phyloP scores from a whole-genome alignment of 495 filamentous ascomycete genomes.

The Tuber aestivum region DNA sequence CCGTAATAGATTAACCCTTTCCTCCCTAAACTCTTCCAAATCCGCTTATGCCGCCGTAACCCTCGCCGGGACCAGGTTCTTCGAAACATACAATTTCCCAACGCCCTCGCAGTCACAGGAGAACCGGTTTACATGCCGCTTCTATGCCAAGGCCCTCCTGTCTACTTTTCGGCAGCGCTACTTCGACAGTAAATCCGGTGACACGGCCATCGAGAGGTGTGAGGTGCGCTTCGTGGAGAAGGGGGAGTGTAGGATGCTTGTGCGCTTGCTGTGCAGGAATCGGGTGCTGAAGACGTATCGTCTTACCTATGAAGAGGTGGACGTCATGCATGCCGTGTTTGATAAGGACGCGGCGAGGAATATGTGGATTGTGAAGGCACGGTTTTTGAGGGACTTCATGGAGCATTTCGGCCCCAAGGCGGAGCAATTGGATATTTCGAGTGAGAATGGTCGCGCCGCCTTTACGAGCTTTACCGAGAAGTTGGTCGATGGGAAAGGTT shows the following conservation, averaged over 20 bases:
- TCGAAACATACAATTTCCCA: conserved; percentile 65
- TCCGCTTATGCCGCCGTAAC: conserved; percentile 83
- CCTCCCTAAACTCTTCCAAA: conserved; percentile 83
- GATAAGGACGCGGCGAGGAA: conserved; percentile 63
- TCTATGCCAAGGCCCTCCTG: conserved; percentile 67
- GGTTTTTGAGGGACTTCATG: conserved; percentile 71
- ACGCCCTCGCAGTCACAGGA: conserved; percentile 44
- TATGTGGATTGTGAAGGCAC: conserved; percentile 70
- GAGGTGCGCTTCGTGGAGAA: conserved; percentile 77
- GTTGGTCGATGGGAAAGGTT: conserved; percentile 73
- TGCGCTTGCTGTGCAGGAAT: conserved; percentile 79
- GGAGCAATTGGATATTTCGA: conserved; percentile 83
- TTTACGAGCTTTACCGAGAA: conserved; percentile 97
- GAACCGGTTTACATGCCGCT: conserved; percentile 62
- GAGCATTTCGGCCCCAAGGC: conserved; percentile 88
- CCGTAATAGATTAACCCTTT: conserved; percentile 62
- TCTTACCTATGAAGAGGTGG: conserved; percentile 77
- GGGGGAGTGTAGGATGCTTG: conserved; percentile 69
- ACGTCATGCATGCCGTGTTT: conserved; percentile 82
- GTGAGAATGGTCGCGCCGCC: conserved; percentile 60
- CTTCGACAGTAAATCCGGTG: conserved; percentile 52
- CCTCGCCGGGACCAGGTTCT: conserved; percentile 69
- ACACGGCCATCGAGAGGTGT: conserved; percentile 76
- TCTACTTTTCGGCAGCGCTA: conserved; percentile 57
- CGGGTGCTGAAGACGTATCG: conserved; percentile 89